These are phyloP conservation scores for Clarireedia sp. DNA, from an alignment of 2,329 filamentous ascomycete genomes.

Conservation along the genomic window DNA sequence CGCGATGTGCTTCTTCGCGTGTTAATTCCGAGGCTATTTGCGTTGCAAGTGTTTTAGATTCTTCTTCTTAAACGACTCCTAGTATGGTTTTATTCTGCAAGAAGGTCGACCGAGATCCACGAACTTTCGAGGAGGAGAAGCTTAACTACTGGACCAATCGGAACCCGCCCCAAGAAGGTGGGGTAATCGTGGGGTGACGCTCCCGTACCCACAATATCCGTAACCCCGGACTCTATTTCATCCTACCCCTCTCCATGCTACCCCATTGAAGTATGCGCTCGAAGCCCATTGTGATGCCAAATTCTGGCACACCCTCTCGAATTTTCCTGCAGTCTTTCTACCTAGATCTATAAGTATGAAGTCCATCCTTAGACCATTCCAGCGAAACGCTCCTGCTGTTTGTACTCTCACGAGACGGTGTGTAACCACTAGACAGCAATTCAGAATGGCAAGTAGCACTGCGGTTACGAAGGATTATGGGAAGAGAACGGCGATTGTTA, in stretches of 20 bases:
- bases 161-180: background rate
- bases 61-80: no score
- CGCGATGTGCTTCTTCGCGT: no score
- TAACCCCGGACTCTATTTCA: background rate
- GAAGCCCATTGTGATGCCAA: no score
- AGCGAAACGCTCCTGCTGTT: background rate
- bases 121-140: no score
- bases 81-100: no score
- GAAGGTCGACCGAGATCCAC: no score
- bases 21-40: no score
- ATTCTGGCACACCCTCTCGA: background rate
- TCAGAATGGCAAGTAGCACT: conserved; percentile 13
- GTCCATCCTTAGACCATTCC: background rate
- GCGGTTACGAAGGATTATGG: conserved; percentile 25
- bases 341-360: background rate
- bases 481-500: conserved; percentile 33
- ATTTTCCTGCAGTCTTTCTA: background rate
- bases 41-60: no score
- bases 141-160: background rate
- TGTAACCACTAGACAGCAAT: background rate
- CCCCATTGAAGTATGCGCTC: no score
- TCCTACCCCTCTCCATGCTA: background rate
- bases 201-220: background rate
- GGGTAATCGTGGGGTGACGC: background rate
- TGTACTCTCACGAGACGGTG: background rate